Evolutionary conservation across 257 asterid genomes (phyloP), one percentile per base, ranked within the genome.

Genomic region (Henckelia pumila): DNA sequence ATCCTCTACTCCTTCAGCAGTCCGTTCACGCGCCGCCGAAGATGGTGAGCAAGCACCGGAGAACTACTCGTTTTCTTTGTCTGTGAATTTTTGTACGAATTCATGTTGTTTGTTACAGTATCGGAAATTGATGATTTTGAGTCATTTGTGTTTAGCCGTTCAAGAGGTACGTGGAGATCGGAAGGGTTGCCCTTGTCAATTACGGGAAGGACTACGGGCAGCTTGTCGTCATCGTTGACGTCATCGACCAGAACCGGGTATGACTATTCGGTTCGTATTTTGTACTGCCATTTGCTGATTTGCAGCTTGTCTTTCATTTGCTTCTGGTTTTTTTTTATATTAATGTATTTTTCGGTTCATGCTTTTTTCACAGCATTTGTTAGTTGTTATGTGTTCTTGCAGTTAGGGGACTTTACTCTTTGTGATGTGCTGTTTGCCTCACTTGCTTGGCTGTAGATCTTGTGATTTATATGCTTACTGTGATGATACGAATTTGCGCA

Each of bases 151-250:
- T 67, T 53, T 70, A 84, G 91, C 89, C 95, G 85, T 87, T 87
- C 91, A 87, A 87, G 89, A 87, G 95, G 83, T 87, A 77, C 59
- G 89, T 87, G 25, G 95, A 85, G 85, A 85, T 87, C 81, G 95
- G 95, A 70, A 78, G 95, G 69, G 95, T 87, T 19, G 95, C 84
- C 28, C 91, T 87, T 33, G 87, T 87, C 70, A 87, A 87, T 83
- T 87, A 75, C 76, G 95, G 95, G 1, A 73, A 87, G 71, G 95
- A 87, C 50, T 85, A 87, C 61, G 95, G 95, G 13, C 76, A 69
- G 78, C 91, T 85, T 24, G 95, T 85, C 21, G 91, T 87, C 80
- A 87, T 85, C 33, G 89, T 87, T 23, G 95, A 87, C 66, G 89
- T 87, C 47, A 84, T 80, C 59, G 83, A 82, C 73, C 86, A 80